Conservation (phyloP, 1,284 basidiomycete species). For the Pascua sp. region DNA sequence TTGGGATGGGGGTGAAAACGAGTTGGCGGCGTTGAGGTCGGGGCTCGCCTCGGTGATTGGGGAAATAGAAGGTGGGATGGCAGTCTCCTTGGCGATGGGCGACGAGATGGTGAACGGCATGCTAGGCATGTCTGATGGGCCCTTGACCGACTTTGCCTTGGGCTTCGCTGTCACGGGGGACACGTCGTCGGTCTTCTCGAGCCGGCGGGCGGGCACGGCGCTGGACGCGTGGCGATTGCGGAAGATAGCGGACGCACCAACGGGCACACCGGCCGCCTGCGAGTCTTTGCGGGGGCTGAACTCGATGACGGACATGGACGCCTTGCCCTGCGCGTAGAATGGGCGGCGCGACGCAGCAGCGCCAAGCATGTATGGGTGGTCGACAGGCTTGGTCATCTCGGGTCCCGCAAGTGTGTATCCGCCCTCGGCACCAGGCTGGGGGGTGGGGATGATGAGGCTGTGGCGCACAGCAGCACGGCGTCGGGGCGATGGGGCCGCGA, state of each 20-base stretch:
- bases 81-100: no score
- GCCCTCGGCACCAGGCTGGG: neutral
- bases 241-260: conserved; percentile 1
- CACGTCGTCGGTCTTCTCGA: neutral
- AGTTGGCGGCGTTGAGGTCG: neutral
- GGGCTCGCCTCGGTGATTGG: neutral
- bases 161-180: no score
- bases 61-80: neutral
- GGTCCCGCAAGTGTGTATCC: neutral
- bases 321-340: conserved; percentile 24
- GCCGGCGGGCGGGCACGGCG: neutral
- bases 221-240: neutral
- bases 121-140: no score
- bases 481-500: neutral
- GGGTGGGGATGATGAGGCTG: conserved; percentile 4
- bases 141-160: no score
- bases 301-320: conserved; percentile 25
- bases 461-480: conserved; percentile 10
- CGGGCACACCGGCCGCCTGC: neutral
- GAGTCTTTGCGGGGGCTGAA: conserved; percentile 4
- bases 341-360: conserved; percentile 6
- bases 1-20: neutral
- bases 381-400: neutral
- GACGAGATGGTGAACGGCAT: no score
- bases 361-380: neutral